phyloP scores from a whole-genome alignment of 2,329 filamentous ascomycete genomes.

The Aspergillus fijiensis region DNA sequence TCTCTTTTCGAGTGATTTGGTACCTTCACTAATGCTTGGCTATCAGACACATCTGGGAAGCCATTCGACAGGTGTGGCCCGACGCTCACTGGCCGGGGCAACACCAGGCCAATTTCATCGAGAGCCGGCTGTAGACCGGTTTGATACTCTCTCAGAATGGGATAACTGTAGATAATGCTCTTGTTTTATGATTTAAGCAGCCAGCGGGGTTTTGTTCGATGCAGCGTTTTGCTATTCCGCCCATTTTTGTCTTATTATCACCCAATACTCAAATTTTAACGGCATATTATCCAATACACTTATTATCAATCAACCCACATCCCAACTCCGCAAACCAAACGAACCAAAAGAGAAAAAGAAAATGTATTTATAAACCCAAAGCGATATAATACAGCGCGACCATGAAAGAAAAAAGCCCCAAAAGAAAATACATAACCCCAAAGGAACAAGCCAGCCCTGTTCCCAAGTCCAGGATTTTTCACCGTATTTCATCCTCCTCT shows the following conservation, averaged over 20 bases:
- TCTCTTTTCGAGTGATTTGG: neutral
- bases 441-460: too few species aligned
- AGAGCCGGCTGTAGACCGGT: conserved; percentile 68
- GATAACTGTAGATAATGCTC: neutral
- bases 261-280: too few species aligned
- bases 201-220: neutral
- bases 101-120: conserved; percentile 66
- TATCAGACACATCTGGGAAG: conserved; percentile 86
- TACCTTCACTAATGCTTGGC: too few species aligned
- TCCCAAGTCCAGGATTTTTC: neutral
- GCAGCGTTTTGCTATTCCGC: conserved; percentile 11
- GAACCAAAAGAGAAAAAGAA: neutral
- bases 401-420: neutral
- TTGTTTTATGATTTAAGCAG: neutral
- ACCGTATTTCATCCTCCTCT: neutral
- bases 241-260: neutral
- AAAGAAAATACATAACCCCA: neutral
- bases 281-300: too few species aligned
- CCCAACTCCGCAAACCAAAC: neutral
- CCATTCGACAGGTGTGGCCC: conserved; percentile 87
- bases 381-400: conserved; percentile 13
- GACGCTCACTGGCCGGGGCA: conserved; percentile 80
- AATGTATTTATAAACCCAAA: conserved; percentile 8
- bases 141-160: too few species aligned
- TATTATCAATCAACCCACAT: too few species aligned